Percentiles rank a stretch among this genome's conserved stretches.
phyloP scores from a whole-genome alignment of 768 basidiomycete species.

The Leccinum longicurvipes region DNA sequence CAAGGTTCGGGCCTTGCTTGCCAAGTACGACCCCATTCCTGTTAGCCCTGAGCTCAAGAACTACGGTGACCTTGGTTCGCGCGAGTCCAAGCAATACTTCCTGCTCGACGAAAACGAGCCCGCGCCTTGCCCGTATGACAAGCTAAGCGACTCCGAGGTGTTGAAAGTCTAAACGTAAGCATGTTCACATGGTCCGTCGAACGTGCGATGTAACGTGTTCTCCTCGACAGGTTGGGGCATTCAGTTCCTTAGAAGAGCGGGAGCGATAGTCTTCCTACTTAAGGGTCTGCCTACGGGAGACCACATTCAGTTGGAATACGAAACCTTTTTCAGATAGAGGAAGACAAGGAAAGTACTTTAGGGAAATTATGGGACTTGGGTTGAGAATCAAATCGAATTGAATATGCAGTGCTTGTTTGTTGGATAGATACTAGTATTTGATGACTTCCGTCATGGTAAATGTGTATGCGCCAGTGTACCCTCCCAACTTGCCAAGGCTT shows the following conservation, averaged over 20 bases:
- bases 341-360: neutral
- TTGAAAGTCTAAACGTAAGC: constrained; percentile 3
- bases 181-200: neutral
- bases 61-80: constrained; percentile 19
- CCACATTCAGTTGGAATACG: neutral
- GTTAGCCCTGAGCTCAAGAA: constrained; percentile 24
- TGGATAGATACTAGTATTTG: neutral
- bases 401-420: neutral
- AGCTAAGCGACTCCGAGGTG: constrained; percentile 1
- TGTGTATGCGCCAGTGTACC: too few relatives aligned
- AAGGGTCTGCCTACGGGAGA: too few relatives aligned
- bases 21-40: constrained; percentile 19
- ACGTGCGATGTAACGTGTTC: neutral
- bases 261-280: too few relatives aligned
- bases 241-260: too few relatives aligned
- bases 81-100: constrained; percentile 23
- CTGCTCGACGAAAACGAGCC: constrained; percentile 21
- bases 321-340: constrained; percentile 5
- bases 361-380: neutral
- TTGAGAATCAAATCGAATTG: neutral
- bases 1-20: constrained; percentile 16
- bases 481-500: too few relatives aligned
- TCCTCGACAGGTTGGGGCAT: too few relatives aligned
- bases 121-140: constrained; percentile 16
- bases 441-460: neutral